These are phyloP conservation scores for Scheffersomyces ergatensis DNA, from an alignment of 805 yeast species.

Conservation along the genomic window DNA sequence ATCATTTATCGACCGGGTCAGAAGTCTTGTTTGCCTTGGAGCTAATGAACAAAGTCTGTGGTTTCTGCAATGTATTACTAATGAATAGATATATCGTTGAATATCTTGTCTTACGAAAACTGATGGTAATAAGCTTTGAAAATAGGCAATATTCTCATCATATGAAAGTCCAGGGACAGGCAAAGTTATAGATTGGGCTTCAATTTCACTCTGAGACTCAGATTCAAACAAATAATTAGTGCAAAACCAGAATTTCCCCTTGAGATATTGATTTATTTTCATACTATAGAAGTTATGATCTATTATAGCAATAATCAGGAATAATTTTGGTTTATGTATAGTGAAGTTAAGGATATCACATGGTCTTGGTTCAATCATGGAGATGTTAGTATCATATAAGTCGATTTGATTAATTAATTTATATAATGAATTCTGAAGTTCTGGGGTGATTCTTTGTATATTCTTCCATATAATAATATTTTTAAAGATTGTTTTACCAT, in stretches of 20 bases:
- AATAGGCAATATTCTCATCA: conserved; percentile 2
- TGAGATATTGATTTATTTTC: conserved; percentile 16
- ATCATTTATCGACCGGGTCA: conserved; percentile 28
- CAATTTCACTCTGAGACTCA: neutral
- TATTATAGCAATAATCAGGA: conserved; percentile 14
- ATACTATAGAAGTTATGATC: conserved; percentile 5
- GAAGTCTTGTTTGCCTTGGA: conserved; percentile 31
- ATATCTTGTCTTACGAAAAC: conserved; percentile 35
- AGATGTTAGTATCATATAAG: conserved; percentile 17
- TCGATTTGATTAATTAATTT: conserved; percentile 17
- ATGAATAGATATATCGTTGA: conserved; percentile 33
- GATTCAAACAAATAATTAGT: conserved; percentile 9
- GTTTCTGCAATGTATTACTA: conserved; percentile 33
- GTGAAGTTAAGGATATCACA: conserved; percentile 4
- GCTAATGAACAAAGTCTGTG: conserved; percentile 40
- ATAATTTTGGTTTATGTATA: conserved; percentile 13
- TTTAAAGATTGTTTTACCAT: conserved; percentile 5
- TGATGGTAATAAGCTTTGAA: conserved; percentile 6
- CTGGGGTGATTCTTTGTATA: conserved; percentile 9
- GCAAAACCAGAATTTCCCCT: conserved; percentile 25
- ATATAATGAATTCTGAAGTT: conserved; percentile 14
- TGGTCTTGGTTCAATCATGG: conserved; percentile 1
- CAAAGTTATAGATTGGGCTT: neutral
- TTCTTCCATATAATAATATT: conserved; percentile 15
- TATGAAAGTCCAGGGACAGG: neutral